Conservation (phyloP, 768 basidiomycete genomes). For the Lactarius evosmus region DNA sequence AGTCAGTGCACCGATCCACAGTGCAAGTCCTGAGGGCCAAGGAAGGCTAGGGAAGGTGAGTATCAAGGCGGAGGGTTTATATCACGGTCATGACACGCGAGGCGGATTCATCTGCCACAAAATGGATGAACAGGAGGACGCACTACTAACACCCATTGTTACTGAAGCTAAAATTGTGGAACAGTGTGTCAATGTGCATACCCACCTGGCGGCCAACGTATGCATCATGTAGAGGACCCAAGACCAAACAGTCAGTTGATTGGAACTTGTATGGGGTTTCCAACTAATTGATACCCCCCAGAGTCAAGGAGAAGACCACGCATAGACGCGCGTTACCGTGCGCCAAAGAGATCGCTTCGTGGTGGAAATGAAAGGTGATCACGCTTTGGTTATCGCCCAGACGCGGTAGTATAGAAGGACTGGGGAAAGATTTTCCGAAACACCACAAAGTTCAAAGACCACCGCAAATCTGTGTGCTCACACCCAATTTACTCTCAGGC, state of each 20-base stretch:
- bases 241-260: neutral
- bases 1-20: slow-evolving; percentile 7
- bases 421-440: neutral
- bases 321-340: neutral
- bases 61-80: neutral
- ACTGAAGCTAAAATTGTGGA: neutral
- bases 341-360: neutral
- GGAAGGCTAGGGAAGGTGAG: neutral
- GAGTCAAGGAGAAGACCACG: neutral
- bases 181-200: neutral
- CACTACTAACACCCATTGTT: neutral
- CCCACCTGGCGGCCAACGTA: neutral
- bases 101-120: slow-evolving; percentile 7
- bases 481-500: neutral
- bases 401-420: neutral
- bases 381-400: neutral
- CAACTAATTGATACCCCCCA: too few relatives aligned
- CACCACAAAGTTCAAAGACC: too few relatives aligned
- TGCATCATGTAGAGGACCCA: neutral
- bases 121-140: neutral
- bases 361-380: neutral
- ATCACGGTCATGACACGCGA: neutral
- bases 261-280: neutral
- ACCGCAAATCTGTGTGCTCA: neutral
- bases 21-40: neutral